These are phyloP conservation scores for Leishmania tarentolae DNA, from an alignment of 208 protist genomes.

Conservation along the genomic window DNA sequence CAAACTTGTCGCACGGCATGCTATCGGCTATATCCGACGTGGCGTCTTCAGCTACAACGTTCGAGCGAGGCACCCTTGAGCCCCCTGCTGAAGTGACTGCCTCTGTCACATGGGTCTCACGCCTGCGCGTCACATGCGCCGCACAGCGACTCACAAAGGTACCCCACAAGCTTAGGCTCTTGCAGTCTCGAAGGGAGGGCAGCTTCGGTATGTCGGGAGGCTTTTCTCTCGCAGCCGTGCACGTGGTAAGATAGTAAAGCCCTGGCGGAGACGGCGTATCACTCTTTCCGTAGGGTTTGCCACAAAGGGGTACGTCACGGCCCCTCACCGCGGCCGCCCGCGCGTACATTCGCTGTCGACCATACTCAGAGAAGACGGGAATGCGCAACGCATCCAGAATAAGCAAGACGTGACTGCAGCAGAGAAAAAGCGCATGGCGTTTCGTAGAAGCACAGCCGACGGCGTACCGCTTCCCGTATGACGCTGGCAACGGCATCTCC, in stretches of 20 bases:
- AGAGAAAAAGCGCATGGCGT: conserved; percentile 52
- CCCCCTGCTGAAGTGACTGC: conserved; percentile 15
- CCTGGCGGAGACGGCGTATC: conserved; percentile 65
- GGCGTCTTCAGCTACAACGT: conserved; percentile 35
- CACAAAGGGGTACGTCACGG: conserved; percentile 24
- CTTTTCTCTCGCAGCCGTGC: conserved; percentile 13
- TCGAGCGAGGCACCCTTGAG: conserved; percentile 26
- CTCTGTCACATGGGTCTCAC: conserved; percentile 10
- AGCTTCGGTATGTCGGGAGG: conserved; percentile 22
- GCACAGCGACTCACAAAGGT: conserved; percentile 32
- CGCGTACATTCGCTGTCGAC: conserved; percentile 47
- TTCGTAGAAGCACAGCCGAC: conserved; percentile 72
- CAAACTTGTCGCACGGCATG: conserved; percentile 35
- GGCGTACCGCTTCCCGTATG: conserved; percentile 60
- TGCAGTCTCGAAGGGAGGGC: conserved; percentile 9
- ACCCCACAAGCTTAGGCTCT: conserved; percentile 11
- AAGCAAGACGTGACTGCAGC: conserved; percentile 59
- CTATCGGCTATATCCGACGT: conserved; percentile 29
- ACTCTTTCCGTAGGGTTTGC: conserved; percentile 22
- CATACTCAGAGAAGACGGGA: conserved; percentile 47
- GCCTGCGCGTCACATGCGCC: conserved; percentile 15
- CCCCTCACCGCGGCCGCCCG: conserved; percentile 33
- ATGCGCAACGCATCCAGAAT: conserved; percentile 67
- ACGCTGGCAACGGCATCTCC: conserved; percentile 60
- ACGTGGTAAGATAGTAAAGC: conserved; percentile 38